Base-by-base conservation (phyloP, 768 basidiomycete species). In the Rhodosporidiobolus odoratus region DNA sequence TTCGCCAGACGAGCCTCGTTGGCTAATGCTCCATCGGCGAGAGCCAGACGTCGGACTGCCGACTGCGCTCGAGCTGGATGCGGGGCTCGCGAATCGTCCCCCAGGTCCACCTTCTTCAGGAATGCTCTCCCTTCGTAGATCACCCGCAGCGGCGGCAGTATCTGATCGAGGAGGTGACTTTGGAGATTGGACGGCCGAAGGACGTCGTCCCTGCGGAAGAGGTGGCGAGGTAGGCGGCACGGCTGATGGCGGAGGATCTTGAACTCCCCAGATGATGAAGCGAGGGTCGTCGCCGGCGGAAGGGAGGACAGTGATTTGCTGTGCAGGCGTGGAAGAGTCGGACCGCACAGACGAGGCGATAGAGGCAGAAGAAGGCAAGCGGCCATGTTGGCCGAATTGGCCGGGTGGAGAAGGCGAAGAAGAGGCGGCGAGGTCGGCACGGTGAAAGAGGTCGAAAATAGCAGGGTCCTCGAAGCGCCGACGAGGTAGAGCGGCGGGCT, bases 241-340 rank as follows among this genome's bases (percentile, higher is more conserved):
- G 32, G 19, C 45, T 32, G 56, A 52, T 34, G 23, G 16, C 3
- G 30, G 12, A 2, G 57, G 8, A 32, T 81, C 75, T 21, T 83
- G 80, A 74, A 87, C 86, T 35, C 90, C 92, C 92, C 92, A 96
- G 13, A 95, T 87, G 45, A 92, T 90, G 77, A 94, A 94, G 0
- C 92, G 85, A 23, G 92, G 91, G 75, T 96, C 92, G 72, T 93
- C 89, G 21, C 87, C 85, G 19, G 71, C 66, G 2, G 56, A 32
- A 27, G 56, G 15, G 2, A 67, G 52, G 47, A 77, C 65, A 23
- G 71, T 69, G 61, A 77, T 73, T 19, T 62, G 30, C 52, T 75
- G 73, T 7, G 62, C 71, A 16, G 59, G 19, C 10, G 23, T 53
- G 27, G 63, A 48, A 35, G 59, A 63, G 58, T 64, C 34, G 5